A percentile compares a stretch with the other conserved stretches of the same genome.
Conservation (phyloP, 345 rosid species). For the Pugionium cornutum region DNA sequence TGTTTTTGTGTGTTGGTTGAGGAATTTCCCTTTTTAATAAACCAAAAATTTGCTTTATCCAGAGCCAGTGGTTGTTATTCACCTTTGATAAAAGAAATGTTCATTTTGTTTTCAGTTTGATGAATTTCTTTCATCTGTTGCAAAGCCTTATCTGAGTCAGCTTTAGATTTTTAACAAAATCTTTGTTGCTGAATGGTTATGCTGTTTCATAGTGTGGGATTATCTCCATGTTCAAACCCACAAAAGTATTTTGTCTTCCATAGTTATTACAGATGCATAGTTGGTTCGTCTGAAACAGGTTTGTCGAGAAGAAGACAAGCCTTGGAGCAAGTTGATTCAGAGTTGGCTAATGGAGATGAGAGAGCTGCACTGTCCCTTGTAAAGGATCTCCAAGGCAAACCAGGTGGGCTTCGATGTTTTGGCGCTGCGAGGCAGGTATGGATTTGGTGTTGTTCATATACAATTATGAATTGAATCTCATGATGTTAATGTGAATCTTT, state of each 20-base stretch:
- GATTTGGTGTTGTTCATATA: too few species aligned
- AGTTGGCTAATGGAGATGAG: constrained; percentile 75
- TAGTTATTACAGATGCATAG: constrained; percentile 35
- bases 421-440: constrained; percentile 78
- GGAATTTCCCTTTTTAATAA: background rate
- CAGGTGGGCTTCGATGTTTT: constrained; percentile 76
- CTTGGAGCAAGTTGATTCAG: constrained; percentile 63
- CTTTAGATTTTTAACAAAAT: background rate
- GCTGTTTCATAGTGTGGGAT: constrained; percentile 36
- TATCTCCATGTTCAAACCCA: constrained; percentile 37
- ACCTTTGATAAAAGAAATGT: background rate
- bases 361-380: constrained; percentile 71
- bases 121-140: background rate
- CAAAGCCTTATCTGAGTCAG: constrained; percentile 1
- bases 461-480: background rate
- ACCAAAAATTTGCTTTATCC: constrained; percentile 20
- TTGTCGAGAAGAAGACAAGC: constrained; percentile 48
- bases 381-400: constrained; percentile 71
- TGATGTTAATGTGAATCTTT: background rate
- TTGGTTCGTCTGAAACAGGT: constrained; percentile 48
- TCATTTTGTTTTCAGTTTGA: background rate
- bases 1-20: background rate
- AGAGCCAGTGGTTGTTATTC: constrained; percentile 25
- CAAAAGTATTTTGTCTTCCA: constrained; percentile 20
- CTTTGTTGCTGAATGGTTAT: constrained; percentile 47